Base-by-base conservation (phyloP, 2,329 filamentous ascomycete species). In the Fusarium continuum region DNA sequence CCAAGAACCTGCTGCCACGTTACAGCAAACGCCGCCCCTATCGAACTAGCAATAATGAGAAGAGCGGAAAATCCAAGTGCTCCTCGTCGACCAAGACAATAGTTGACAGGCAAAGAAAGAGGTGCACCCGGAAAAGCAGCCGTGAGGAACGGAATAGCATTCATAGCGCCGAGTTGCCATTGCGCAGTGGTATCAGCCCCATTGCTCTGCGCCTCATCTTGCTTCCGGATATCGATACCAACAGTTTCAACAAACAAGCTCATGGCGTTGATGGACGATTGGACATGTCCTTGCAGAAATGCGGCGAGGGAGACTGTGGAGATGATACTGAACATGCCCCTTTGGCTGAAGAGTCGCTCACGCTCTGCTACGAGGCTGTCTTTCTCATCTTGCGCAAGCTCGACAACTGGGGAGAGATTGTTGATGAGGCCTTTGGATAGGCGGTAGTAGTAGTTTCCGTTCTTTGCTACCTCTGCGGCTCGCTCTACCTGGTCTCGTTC, bases 281-380 rank as follows among this genome's bases (percentile, higher is more conserved):
- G 78, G 3, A 80, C 77, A 19, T 77, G 76, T 10, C 78, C 78
- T 48, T 80, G 77, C 1, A 80, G 69, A 28, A 80, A 79, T 0
- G 78, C 78, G 2, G 78, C 77, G 0, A 80, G 71, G 1, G 76
- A 77, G 4, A 80, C 77, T 4, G 76, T 78, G 36, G 29, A 50
- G 20, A 68, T 68, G 9, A 68, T 50, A 22, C 53, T 39, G 13
- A 61, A 47, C 52, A 68, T 68, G 4, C 65, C 65, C 4, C 53
- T 28, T 25, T 67, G 50, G 4, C 50, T 55, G 16, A 63, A 60
- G 0, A 77, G 66, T 1, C 71, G 68, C 44, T 80, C 77, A 26
- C 72, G 74, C 60, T 66, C 53, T n/a, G 32, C 54, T 8, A 60
- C 20, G 0, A 58, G 44, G 9, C 44, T 41, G 3, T 45, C 38